Evolutionary conservation across 441 rosid genomes (phyloP), one percentile per base, ranked within the genome.

Genomic region (Pelargonium myrrhifolium): DNA sequence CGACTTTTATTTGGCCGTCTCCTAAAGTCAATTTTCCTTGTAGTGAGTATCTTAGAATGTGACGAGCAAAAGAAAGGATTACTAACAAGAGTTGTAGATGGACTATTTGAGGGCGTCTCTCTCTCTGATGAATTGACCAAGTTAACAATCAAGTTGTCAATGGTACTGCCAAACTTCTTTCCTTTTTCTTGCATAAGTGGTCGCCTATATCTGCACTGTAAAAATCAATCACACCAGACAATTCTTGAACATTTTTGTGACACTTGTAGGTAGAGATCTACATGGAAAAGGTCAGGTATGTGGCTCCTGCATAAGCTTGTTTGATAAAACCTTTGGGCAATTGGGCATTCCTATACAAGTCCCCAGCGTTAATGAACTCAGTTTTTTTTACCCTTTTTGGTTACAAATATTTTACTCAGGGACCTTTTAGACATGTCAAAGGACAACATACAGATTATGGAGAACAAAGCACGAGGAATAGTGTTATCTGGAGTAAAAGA

Each of bases 241-340:
- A 40, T 42, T 58, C 61, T 20, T 67, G 22, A 67, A 24, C 42
- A 51, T 18, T 72, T 69, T 40, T 65, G 12, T 65, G 58, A 66
- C 60, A 68, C 62, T 42, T 79, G 45, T 60, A 88, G 96, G 96
- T 92, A 8, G 96, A 90, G 78, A 88, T 93, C 74, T 93, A 93
- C 80, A 86, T 93, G 97, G 98, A 90, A 85, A 90, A 83, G 84
- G 88, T 90, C 74, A 88, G 97, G 97, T 86, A 75, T 56, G 68
- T 24, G 18, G 66, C 53, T 18, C 60, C 68, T 8, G 28, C 42
- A 26, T 64, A 67, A 37, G 66, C 65, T 47, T 20, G 64, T 39
- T 56, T 58, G 39, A 21, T 64, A 20, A 63, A 10, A 9, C 14
- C 58, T 3, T 10, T 12, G 2, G 4, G 12, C 53, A 11, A 11